These are phyloP conservation scores for Neonectria magnoliae DNA, from an alignment of 2,329 filamentous ascomycete genomes.

Conservation along the genomic window DNA sequence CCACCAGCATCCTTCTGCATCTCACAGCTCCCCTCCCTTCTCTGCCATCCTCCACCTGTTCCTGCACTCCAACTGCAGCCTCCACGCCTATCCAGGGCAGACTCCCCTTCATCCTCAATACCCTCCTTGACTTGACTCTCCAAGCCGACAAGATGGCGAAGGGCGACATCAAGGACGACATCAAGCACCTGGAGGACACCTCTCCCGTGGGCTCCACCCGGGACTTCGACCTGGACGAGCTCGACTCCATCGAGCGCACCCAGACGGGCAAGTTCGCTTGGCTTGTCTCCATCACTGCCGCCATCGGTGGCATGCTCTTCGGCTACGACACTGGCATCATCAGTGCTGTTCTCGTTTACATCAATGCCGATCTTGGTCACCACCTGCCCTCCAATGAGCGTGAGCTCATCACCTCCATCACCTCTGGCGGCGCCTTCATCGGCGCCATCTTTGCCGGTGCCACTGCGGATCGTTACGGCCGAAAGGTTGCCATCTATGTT, in stretches of 20 bases:
- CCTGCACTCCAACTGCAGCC: background rate
- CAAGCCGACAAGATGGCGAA: slow-evolving; percentile 32
- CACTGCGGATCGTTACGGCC: slow-evolving; percentile 40
- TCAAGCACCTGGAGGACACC: slow-evolving; percentile 35
- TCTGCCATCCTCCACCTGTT: slow-evolving; percentile 3
- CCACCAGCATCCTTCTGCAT: slow-evolving; percentile 23
- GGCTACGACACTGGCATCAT: slow-evolving; percentile 52
- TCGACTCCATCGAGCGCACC: slow-evolving; percentile 40
- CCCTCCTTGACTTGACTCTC: background rate
- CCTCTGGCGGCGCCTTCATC: slow-evolving; percentile 50
- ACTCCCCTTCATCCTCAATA: background rate
- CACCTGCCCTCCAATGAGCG: slow-evolving; percentile 55
- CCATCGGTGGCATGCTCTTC: slow-evolving; percentile 53
- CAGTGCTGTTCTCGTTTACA: slow-evolving; percentile 45
- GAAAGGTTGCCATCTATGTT: slow-evolving; percentile 42
- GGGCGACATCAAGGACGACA: slow-evolving; percentile 30
- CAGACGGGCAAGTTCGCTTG: slow-evolving; percentile 39
- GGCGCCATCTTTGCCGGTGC: slow-evolving; percentile 43
- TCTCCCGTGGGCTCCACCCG: slow-evolving; percentile 27
- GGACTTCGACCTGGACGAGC: slow-evolving; percentile 35
- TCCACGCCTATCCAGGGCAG: background rate
- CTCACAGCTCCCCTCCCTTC: slow-evolving; percentile 5
- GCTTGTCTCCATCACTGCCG: slow-evolving; percentile 41
- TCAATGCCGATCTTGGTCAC: slow-evolving; percentile 48
- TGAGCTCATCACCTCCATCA: slow-evolving; percentile 62